phyloP scores from a whole-genome alignment of 2,329 filamentous ascomycete genomes.

The Tolypocladium ovalisporum region DNA sequence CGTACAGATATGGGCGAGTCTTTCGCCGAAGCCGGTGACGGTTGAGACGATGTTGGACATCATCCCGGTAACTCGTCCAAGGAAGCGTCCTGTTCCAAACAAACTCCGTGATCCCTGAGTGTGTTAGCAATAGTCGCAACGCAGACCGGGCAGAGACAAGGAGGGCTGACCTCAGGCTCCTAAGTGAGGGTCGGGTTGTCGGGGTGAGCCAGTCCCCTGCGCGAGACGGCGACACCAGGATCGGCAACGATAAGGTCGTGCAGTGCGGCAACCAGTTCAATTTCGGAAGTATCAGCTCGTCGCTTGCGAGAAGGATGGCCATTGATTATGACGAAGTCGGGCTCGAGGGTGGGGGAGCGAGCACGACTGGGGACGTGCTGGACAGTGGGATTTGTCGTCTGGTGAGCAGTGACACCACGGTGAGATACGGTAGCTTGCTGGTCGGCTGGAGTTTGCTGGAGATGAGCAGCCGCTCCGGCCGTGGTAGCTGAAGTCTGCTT shows the following conservation, averaged over 20 bases:
- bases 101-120: conserved; percentile 7
- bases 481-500: neutral
- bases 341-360: neutral
- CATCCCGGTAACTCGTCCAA: conserved; percentile 16
- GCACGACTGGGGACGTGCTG: neutral
- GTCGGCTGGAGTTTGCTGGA: neutral
- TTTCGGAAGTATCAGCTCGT: conserved; percentile 16
- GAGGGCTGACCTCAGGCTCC: conserved; percentile 1
- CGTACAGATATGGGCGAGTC: conserved; percentile 13
- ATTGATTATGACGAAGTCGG: conserved; percentile 12
- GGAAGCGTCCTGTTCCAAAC: conserved; percentile 8
- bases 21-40: conserved; percentile 15
- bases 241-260: conserved; percentile 5
- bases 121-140: neutral
- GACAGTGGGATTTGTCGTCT: neutral
- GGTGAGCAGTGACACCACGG: neutral
- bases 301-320: conserved; percentile 18
- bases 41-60: conserved; percentile 15
- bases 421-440: neutral
- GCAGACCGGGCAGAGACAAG: neutral
- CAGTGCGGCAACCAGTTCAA: conserved; percentile 16
- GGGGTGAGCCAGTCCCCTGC: neutral
- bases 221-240: neutral
- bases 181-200: neutral
- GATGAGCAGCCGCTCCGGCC: neutral